phyloP scores from a whole-genome alignment of 139 green algal genomes.

The Picochlorum costavermella region DNA sequence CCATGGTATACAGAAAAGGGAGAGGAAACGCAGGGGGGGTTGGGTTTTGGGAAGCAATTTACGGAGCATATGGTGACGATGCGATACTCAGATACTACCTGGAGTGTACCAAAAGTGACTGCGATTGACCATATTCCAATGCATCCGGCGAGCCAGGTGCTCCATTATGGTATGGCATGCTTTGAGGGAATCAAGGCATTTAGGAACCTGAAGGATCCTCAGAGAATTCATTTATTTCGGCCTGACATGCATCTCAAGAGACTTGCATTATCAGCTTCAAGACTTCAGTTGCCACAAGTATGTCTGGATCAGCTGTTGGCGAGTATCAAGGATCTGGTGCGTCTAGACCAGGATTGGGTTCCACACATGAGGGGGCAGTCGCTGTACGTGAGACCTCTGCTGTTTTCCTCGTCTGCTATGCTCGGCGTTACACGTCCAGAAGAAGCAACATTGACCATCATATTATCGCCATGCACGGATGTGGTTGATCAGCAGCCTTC shows the following conservation, averaged over 20 bases:
- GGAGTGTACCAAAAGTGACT: conserved; percentile 47
- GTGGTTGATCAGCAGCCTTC: conserved; percentile 55
- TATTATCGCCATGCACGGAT: conserved; percentile 72
- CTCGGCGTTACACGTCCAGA: conserved; percentile 44
- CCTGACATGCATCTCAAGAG: conserved; percentile 73
- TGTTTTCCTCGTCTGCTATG: conserved; percentile 37
- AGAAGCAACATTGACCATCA: conserved; percentile 45
- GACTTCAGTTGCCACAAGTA: conserved; percentile 51
- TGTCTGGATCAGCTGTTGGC: conserved; percentile 55
- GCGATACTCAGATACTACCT: conserved; percentile 48
- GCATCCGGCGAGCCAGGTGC: conserved; percentile 56
- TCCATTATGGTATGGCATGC: conserved; percentile 61
- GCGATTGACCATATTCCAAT: conserved; percentile 45
- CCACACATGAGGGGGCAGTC: conserved; percentile 56
- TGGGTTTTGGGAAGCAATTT: conserved; percentile 48
- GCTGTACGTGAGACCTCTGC: conserved; percentile 70
- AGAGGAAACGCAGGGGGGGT: conserved; percentile 18
- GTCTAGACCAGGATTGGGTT: conserved; percentile 61
- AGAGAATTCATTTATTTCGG: conserved; percentile 52
- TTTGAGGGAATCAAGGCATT: conserved; percentile 77
- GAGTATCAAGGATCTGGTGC: conserved; percentile 67
- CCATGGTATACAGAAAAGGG: background rate
- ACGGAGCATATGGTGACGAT: conserved; percentile 70
- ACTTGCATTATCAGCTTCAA: conserved; percentile 42
- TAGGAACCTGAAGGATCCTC: conserved; percentile 28